Evolutionary conservation across 768 basidiomycete species (phyloP).

Genomic region (Podaxis rugospora): DNA sequence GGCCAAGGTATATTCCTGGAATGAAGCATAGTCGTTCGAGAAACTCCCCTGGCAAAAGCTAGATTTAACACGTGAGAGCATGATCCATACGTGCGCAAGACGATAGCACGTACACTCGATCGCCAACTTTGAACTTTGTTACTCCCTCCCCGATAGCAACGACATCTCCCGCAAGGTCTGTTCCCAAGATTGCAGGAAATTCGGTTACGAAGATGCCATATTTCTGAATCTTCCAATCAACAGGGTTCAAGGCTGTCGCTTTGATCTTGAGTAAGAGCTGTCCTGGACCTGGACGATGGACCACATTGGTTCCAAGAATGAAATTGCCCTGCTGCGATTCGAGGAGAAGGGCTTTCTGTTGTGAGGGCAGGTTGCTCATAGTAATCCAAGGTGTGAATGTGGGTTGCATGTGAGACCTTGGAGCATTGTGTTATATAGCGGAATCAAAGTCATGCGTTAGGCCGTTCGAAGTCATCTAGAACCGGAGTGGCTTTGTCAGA

Average conservation of each 20-base stretch:
- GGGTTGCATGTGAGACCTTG: background rate
- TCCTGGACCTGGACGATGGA: constrained; percentile 39
- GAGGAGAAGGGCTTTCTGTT: constrained; percentile 25
- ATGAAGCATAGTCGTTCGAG: constrained; percentile 31
- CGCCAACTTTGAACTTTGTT: constrained; percentile 41
- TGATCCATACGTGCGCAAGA: background rate
- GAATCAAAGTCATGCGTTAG: background rate
- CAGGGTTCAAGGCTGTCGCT: constrained; percentile 47
- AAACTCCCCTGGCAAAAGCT: constrained; percentile 37
- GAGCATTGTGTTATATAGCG: background rate
- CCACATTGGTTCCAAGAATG: constrained; percentile 24
- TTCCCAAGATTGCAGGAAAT: constrained; percentile 45
- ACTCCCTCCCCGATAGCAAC: constrained; percentile 47
- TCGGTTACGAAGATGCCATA: constrained; percentile 33
- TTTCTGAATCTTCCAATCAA: constrained; percentile 47
- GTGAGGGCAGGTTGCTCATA: background rate
- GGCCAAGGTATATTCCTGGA: constrained; percentile 41
- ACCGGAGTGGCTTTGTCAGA: background rate
- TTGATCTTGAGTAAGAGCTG: constrained; percentile 45
- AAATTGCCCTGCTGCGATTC: constrained; percentile 23
- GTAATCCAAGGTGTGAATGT: background rate
- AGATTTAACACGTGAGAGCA: too few relatives aligned
- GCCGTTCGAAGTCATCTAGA: background rate
- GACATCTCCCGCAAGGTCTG: constrained; percentile 45
- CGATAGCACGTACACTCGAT: constrained; percentile 37